Evolutionary conservation across 2,329 filamentous ascomycete species (phyloP), one percentile per base, ranked within the genome.

Genomic region (Cladosporium sp.): DNA sequence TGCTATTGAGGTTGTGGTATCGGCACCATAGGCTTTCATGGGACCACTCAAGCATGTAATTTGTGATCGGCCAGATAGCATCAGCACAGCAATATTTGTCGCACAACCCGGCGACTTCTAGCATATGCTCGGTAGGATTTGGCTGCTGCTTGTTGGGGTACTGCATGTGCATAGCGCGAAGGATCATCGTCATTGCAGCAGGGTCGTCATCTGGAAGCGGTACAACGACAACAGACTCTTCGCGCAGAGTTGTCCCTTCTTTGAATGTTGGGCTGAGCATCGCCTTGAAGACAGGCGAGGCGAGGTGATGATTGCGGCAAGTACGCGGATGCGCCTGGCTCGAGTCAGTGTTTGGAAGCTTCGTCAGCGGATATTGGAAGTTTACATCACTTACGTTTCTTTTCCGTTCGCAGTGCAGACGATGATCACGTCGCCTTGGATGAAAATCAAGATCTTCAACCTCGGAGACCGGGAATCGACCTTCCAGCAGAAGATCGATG

Each of bases 211-310:
- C 33, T 9, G 33, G 33, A 35, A 35, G 33, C 2, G 33, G 9
- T 3, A 58, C 35, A 13, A 52, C 53, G 16, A 55, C 37, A 1
- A 2, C 5, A 5, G 34, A 49, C 3, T 10, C 14, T 1, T 28
- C 35, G 6, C 51, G 43, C 2, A 56, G 46, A 4, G 32, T 37
- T 9, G 16, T 37, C 6, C 54, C 56, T 38, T 58, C 58, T 31
- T 49, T 51, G 50, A 56, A 55, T 0, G 34, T n/a, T 2, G 49
- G 38, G 5, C 22, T 34, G 37, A 60, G 49, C 50, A 60, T 52
- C 4, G 45, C 50, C 18, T 50, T 52, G 53, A 60, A 57, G 18
- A 56, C 53, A 2, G 43, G n/a, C 2, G 58, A 60, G n/a, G 38
- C 40, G 4, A 53, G 41, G 34, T 46, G 48, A 58, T 53, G 9